Evolutionary conservation across 441 rosid genomes (phyloP).

Genomic region (Manihot esculenta): DNA sequence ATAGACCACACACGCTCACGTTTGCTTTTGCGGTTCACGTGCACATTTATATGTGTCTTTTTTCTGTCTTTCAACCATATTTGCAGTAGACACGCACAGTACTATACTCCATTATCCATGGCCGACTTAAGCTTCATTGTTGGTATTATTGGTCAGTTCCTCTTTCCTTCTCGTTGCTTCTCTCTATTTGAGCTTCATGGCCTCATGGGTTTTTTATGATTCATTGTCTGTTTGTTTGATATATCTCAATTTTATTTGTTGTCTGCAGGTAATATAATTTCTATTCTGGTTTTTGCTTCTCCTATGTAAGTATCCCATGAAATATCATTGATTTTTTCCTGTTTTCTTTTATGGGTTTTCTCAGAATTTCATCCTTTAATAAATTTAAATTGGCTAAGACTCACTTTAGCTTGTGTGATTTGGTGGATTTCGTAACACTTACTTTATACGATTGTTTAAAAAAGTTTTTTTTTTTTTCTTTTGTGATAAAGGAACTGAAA

Average conservation of each 20-base stretch:
- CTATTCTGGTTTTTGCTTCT: slow-evolving; percentile 47
- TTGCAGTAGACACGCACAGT: not conserved
- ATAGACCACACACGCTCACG: not conserved
- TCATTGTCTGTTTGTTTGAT: not conserved
- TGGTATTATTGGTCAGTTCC: slow-evolving; percentile 42
- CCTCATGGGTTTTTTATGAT: not conserved
- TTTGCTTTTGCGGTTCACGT: not conserved
- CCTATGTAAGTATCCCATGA: slow-evolving; percentile 47
- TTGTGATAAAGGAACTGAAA: no score
- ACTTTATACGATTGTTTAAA: no score
- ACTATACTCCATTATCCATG: slow-evolving; percentile 22
- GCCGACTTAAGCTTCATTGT: slow-evolving; percentile 37
- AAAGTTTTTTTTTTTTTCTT: no score
- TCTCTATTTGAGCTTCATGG: not conserved
- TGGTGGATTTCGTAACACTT: no score
- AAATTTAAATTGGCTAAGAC: no score
- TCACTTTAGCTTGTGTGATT: no score
- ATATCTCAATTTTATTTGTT: not conserved
- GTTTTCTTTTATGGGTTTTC: not conserved
- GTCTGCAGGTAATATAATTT: slow-evolving; percentile 51
- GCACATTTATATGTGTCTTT: not conserved
- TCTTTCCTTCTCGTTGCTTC: not conserved
- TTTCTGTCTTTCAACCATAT: not conserved
- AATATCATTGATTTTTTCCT: not conserved
- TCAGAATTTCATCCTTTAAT: no score